Conservation (phyloP, 2,329 filamentous ascomycete species). For the Penicillium sumatraense region DNA sequence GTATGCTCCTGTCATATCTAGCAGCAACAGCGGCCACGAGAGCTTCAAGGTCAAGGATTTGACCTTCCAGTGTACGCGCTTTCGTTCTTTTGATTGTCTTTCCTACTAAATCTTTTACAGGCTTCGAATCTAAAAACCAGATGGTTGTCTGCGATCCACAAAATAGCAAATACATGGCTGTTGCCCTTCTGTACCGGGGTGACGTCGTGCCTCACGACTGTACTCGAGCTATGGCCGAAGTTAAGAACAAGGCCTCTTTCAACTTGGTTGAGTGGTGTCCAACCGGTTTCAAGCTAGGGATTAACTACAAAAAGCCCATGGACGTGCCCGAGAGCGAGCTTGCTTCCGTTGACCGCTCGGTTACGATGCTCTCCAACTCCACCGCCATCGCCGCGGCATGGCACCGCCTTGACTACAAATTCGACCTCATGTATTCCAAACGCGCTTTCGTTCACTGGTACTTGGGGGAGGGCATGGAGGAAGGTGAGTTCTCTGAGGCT, state of each 20-base stretch:
- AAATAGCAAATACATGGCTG: conserved; percentile 72
- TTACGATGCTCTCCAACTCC: conserved; percentile 70
- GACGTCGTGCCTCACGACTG: conserved; percentile 68
- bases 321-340: conserved; percentile 58
- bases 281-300: conserved; percentile 71
- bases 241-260: conserved; percentile 68
- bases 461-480: conserved; percentile 90
- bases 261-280: conserved; percentile 72
- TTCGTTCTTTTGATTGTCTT: not conserved
- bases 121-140: conserved; percentile 70
- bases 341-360: conserved; percentile 58
- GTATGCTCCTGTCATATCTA: conserved; percentile 67
- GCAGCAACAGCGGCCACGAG: conserved; percentile 79
- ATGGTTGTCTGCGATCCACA: conserved; percentile 71
- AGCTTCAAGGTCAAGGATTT: conserved; percentile 83
- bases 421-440: conserved; percentile 73
- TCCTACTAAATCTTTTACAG: conserved; percentile 34
- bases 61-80: conserved; percentile 63
- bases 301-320: conserved; percentile 66
- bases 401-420: conserved; percentile 68
- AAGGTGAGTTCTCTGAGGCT: conserved; percentile 86
- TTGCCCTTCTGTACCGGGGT: conserved; percentile 68
- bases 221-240: conserved; percentile 61
- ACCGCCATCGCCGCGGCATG: conserved; percentile 70
- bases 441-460: conserved; percentile 74